A percentile compares a stretch with the other conserved stretches of the same genome.
These are phyloP conservation scores for Pisolithus marmoratus DNA, from an alignment of 768 basidiomycete species.

Conservation along the genomic window DNA sequence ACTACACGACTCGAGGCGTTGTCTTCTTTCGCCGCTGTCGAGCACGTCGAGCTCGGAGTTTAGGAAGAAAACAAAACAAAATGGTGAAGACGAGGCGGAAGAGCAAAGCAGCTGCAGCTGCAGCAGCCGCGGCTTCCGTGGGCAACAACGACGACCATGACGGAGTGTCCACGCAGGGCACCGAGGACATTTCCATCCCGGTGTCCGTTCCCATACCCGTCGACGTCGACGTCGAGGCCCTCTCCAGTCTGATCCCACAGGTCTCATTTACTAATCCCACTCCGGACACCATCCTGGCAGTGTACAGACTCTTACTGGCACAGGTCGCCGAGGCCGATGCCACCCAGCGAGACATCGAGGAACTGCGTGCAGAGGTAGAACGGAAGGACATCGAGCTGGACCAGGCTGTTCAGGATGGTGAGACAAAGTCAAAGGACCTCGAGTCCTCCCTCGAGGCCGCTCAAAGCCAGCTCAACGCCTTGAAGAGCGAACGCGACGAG, in stretches of 20 bases:
- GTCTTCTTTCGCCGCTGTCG: slow-evolving; percentile 17
- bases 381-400: slow-evolving; percentile 80
- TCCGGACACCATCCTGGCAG: slow-evolving; percentile 50
- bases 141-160: slow-evolving; percentile 28
- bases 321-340: slow-evolving; percentile 53
- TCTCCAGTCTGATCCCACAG: slow-evolving; percentile 59
- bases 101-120: slow-evolving; percentile 48
- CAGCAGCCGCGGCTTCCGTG: slow-evolving; percentile 31
- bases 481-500: slow-evolving; percentile 60
- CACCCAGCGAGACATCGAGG: slow-evolving; percentile 61
- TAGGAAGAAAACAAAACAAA: neutral
- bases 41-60: slow-evolving; percentile 29
- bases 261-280: slow-evolving; percentile 50
- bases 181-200: slow-evolving; percentile 30
- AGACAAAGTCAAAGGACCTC: slow-evolving; percentile 52
- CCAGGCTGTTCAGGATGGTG: slow-evolving; percentile 76
- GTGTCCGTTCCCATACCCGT: slow-evolving; percentile 48
- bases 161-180: slow-evolving; percentile 26
- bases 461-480: slow-evolving; percentile 49
- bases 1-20: too few relatives aligned
- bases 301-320: slow-evolving; percentile 58
- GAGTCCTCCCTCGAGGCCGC: slow-evolving; percentile 46
- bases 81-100: slow-evolving; percentile 56
- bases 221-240: slow-evolving; percentile 59
- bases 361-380: slow-evolving; percentile 58